Evolutionary conservation across 2,329 filamentous ascomycete genomes (phyloP).

Genomic region (Cladophialophora bantiana): DNA sequence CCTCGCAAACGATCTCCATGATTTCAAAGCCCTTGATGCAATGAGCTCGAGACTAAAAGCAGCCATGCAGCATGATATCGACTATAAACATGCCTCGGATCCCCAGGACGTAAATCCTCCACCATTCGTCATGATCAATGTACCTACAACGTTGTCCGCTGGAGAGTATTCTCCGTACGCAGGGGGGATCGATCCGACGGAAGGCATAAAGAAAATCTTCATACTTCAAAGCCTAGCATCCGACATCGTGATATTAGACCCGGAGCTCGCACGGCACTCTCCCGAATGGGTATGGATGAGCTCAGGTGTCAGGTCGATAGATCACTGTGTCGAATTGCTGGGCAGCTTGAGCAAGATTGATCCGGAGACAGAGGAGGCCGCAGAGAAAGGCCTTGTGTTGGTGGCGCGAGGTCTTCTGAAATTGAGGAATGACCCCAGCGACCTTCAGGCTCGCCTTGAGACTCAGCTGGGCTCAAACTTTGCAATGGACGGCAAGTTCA

Average conservation of each 20-base stretch:
- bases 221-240: slow-evolving; percentile 23
- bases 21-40: slow-evolving; percentile 6
- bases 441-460: slow-evolving; percentile 37
- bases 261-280: slow-evolving; percentile 41
- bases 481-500: slow-evolving; percentile 26
- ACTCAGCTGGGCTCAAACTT: slow-evolving; percentile 40
- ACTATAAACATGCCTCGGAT: slow-evolving; percentile 26
- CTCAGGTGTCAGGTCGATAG: slow-evolving; percentile 42
- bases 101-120: slow-evolving; percentile 18
- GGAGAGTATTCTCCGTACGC: slow-evolving; percentile 51
- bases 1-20: slow-evolving; percentile 14
- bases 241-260: slow-evolving; percentile 35
- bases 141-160: slow-evolving; percentile 53
- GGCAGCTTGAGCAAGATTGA: slow-evolving; percentile 30
- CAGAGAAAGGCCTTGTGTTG: slow-evolving; percentile 39
- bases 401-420: slow-evolving; percentile 41
- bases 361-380: slow-evolving; percentile 30
- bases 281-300: slow-evolving; percentile 43
- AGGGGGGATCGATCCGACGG: slow-evolving; percentile 49
- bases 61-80: slow-evolving; percentile 24
- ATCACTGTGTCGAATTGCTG: slow-evolving; percentile 45
- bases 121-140: slow-evolving; percentile 43
- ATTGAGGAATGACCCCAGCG: slow-evolving; percentile 38
- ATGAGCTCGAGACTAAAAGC: slow-evolving; percentile 27
- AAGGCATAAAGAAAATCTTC: slow-evolving; percentile 30